Conservation (phyloP, 116 monocot genomes). For the Papilionanthe hybrid region DNA sequence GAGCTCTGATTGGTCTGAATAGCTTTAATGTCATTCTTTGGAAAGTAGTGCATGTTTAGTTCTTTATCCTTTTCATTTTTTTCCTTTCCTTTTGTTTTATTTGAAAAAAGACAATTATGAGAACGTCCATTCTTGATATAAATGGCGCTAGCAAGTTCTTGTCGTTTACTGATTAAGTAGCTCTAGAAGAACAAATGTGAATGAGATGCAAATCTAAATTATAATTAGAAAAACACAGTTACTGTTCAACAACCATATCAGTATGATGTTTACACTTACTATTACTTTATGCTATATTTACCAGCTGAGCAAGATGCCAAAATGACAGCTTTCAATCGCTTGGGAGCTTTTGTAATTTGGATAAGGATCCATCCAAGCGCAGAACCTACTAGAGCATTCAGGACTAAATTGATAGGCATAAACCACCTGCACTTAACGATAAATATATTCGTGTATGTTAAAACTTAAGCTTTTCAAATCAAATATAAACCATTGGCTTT, state of each 20-base stretch:
- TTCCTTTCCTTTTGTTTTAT: not conserved
- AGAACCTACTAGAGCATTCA: constrained; percentile 8
- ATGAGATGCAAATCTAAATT: not conserved
- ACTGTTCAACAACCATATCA: not conserved
- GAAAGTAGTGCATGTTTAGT: not conserved
- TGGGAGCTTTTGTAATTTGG: constrained; percentile 5
- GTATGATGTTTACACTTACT: not conserved
- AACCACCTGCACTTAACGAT: constrained; percentile 7
- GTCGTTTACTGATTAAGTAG: not conserved
- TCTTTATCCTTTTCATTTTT: not conserved
- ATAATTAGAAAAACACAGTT: not conserved
- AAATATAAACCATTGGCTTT: not conserved
- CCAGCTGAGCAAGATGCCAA: constrained; percentile 12
- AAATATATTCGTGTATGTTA: not conserved
- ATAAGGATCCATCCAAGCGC: constrained; percentile 11
- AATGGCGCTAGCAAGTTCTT: not conserved
- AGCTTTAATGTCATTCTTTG: no score
- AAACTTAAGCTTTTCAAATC: not conserved
- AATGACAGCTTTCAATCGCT: constrained; percentile 10
- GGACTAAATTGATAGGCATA: constrained; percentile 9
- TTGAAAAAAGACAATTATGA: not conserved
- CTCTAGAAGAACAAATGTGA: not conserved
- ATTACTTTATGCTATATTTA: constrained; percentile 1
- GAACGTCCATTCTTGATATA: not conserved
- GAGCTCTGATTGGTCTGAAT: not conserved